Conservation (phyloP, 805 yeast genomes). For the Saccharomycopsis selenospora region DNA sequence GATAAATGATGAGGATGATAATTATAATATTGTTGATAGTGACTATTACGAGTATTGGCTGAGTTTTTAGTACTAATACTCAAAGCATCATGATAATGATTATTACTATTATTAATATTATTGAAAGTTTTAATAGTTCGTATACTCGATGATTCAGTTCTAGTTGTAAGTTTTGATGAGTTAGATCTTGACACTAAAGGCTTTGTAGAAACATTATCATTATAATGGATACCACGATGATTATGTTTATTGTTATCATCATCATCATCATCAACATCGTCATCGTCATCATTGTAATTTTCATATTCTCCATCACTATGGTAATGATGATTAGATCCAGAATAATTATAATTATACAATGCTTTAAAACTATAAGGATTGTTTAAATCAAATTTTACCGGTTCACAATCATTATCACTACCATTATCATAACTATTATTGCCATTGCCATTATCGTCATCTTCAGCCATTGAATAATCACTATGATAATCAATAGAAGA, state of each 20-base stretch:
- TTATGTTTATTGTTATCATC: neutral
- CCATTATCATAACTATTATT: neutral
- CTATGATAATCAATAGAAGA: constrained; percentile 1
- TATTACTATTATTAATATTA: neutral
- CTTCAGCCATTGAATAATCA: neutral
- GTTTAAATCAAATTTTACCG: neutral
- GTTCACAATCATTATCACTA: neutral
- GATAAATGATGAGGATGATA: neutral
- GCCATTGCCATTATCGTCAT: neutral
- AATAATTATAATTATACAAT: neutral
- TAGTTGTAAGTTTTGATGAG: constrained; percentile 7
- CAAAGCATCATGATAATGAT: neutral
- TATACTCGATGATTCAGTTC: constrained; percentile 3
- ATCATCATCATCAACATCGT: neutral
- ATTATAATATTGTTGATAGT: neutral
- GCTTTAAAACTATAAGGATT: neutral
- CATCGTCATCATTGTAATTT: neutral
- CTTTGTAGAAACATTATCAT: constrained; percentile 15
- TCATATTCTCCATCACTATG: constrained; percentile 1
- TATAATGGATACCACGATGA: neutral
- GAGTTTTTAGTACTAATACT: neutral
- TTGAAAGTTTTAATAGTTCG: constrained; percentile 6
- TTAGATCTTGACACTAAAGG: constrained; percentile 17
- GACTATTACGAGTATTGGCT: neutral
- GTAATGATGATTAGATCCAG: neutral